Base-by-base conservation (phyloP, 1,139 yeast species). In the Hanseniaspora sp. region DNA sequence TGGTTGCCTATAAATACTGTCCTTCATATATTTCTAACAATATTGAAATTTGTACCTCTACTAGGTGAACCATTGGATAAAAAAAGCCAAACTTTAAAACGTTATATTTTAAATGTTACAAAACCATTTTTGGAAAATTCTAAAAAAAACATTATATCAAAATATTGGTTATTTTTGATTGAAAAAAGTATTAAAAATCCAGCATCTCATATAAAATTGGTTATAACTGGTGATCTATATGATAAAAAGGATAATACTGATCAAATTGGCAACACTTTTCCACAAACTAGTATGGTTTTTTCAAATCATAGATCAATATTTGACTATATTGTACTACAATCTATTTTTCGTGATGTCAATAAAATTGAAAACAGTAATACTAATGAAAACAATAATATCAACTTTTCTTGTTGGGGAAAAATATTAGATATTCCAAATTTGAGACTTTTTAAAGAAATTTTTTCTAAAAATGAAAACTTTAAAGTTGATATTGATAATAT, bases 221-320 rank as follows among this genome's bases (percentile, higher is more conserved):
- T 54, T 1, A 35, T 40, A 11, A 54, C 56, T 9, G 56, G 56
- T 9, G 47, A 47, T n/a, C 13, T 31, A 33, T 11, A 43, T 31
- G 11, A 41, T 13, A 13, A 37, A 3, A 11, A 28, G 11, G 17
- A 28, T 5, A 23, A 8, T 1, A n/a, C n/a, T n/a, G n/a, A n/a
- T n/a, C n/a, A n/a, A n/a, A n/a, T n/a, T n/a, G n/a, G n/a, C n/a
- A n/a, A n/a, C n/a, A n/a, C n/a, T n/a, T 28, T 28, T 30, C 17
- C 17, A 13, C 31, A 34, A 15, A 5, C 13, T 31, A 12, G 18
- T 41, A 41, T 49, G 44, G 37, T 38, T 6, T 23, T 41, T 29
- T 49, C 47, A 6, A 67, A 67, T 48, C 70, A 67, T 48, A 58
- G 70, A 38, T 66, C 69, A 0, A 42, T 66, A 8, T 59, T 59